These are phyloP conservation scores for Rhodotorula diobovata DNA, from an alignment of 768 basidiomycete species.

Conservation along the genomic window DNA sequence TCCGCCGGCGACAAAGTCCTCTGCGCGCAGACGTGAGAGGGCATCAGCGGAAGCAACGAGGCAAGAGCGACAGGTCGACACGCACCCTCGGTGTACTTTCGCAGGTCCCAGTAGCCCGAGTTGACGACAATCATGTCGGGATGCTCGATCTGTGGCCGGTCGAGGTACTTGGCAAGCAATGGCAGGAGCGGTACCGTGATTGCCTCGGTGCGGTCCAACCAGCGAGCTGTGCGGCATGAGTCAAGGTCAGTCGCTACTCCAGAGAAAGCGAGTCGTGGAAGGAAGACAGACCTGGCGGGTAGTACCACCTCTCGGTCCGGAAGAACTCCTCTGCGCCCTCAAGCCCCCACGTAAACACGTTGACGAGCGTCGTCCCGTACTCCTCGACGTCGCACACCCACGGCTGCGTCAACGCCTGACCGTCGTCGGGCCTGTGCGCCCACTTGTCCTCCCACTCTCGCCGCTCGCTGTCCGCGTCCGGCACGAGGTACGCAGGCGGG, in stretches of 20 bases:
- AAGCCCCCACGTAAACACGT: slow-evolving; percentile 36
- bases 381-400: slow-evolving; percentile 36
- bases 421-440: slow-evolving; percentile 28
- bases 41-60: no score
- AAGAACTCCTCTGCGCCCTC: slow-evolving; percentile 37
- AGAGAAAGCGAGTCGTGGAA: background rate
- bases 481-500: slow-evolving; percentile 19
- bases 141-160: slow-evolving; percentile 32
- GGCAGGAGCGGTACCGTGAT: slow-evolving; percentile 30
- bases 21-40: background rate
- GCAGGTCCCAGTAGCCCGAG: slow-evolving; percentile 39
- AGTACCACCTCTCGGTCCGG: slow-evolving; percentile 36
- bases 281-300: slow-evolving; percentile 24
- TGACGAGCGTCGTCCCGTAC: slow-evolving; percentile 35
- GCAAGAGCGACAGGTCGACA: no score
- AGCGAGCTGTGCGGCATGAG: slow-evolving; percentile 14
- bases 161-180: slow-evolving; percentile 22
- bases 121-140: slow-evolving; percentile 39
- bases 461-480: slow-evolving; percentile 1
- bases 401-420: slow-evolving; percentile 34
- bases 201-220: slow-evolving; percentile 30
- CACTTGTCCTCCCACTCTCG: slow-evolving; percentile 22
- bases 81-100: slow-evolving; percentile 38
- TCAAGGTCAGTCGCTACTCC: no score
- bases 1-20: slow-evolving; percentile 38